Base-by-base conservation (phyloP, 768 basidiomycete genomes). In the Kwoniella sp. region DNA sequence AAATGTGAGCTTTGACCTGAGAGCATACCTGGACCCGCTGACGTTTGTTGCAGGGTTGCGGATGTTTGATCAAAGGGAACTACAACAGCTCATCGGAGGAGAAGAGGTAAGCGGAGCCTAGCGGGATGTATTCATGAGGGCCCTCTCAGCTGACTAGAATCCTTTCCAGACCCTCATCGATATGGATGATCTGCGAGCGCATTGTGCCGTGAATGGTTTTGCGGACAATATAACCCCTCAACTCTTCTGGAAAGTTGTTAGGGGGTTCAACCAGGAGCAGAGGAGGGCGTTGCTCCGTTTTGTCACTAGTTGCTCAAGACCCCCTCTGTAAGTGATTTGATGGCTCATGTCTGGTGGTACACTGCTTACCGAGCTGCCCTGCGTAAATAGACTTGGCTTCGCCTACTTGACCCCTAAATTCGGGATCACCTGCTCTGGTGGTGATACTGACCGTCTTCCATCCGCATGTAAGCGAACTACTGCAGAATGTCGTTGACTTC, bases 1-100 rank as follows among this genome's bases (percentile, higher is more conserved):
- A 87, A 88, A 63, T 72, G 68, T 96, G 88, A 88, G 79, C 93
- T 48, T 37, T 39, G 46, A 12, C 10, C 3, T 5, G 26, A 12
- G 3, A 2, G 15, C 14, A 12, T 32, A 27, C 1, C 11, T 14
- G 27, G n/a, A 22, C 22, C 10, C 15, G 25, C 46, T 63, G 41
- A 50, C 22, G 14, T 23, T 22, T 20, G 9, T 38, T 9, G 36
- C 41, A 59, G 61, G 62, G 68, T 55, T 63, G 56, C 88, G 89
- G 38, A 92, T 98, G 88, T 99, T 98, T 76, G 93, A 96, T 72
- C 92, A 93, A 60, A 87, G 89, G 69, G 95, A 98, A 73, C 78
- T 96, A 3, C 90, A 91, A 69, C 85, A 93, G 41, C 78, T 98
- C 1, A 79, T 99, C 5, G 92, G 92, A 0, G 90, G 89, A 6